phyloP scores from a whole-genome alignment of 352 stramenopile genomes.

The Phytophthora litchii region DNA sequence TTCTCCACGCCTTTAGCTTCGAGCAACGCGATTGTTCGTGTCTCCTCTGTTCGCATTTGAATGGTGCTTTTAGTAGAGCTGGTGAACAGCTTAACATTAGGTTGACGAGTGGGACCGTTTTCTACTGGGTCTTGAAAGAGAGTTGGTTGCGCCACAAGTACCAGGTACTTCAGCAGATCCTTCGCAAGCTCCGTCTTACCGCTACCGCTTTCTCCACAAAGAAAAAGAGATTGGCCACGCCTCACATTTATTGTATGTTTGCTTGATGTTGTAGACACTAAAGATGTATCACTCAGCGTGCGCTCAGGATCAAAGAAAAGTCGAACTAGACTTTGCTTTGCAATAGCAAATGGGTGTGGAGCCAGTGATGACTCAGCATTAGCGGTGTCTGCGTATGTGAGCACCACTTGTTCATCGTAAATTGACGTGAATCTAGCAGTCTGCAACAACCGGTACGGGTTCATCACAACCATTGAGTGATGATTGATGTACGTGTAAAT shows the following conservation, averaged over 20 bases:
- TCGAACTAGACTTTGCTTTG: constrained; percentile 62
- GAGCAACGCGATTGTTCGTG: constrained; percentile 73
- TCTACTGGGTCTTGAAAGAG: constrained; percentile 12
- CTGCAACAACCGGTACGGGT: constrained; percentile 77
- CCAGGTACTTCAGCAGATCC: constrained; percentile 80
- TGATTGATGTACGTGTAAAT: constrained; percentile 73
- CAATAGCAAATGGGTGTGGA: constrained; percentile 77
- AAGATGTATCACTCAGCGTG: neutral
- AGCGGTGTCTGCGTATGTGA: constrained; percentile 60
- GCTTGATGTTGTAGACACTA: constrained; percentile 3
- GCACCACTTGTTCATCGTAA: constrained; percentile 79
- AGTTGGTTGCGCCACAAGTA: constrained; percentile 57
- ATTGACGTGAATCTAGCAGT: constrained; percentile 82
- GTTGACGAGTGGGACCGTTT: constrained; percentile 9
- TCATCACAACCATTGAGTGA: constrained; percentile 70
- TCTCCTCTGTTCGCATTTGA: constrained; percentile 82
- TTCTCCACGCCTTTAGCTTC: constrained; percentile 65
- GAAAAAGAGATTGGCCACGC: constrained; percentile 41
- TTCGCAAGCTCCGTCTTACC: constrained; percentile 83
- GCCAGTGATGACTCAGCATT: constrained; percentile 45
- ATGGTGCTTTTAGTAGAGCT: constrained; percentile 86
- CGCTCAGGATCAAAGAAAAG: constrained; percentile 41
- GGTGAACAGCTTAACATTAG: constrained; percentile 70
- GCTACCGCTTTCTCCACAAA: constrained; percentile 73
- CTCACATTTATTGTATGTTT: constrained; percentile 1